Percentiles rank a stretch among this genome's conserved stretches.
These are phyloP conservation scores for Yamadazyma spencermartinsiae DNA, from an alignment of 1,139 yeast species.

Conservation along the genomic window DNA sequence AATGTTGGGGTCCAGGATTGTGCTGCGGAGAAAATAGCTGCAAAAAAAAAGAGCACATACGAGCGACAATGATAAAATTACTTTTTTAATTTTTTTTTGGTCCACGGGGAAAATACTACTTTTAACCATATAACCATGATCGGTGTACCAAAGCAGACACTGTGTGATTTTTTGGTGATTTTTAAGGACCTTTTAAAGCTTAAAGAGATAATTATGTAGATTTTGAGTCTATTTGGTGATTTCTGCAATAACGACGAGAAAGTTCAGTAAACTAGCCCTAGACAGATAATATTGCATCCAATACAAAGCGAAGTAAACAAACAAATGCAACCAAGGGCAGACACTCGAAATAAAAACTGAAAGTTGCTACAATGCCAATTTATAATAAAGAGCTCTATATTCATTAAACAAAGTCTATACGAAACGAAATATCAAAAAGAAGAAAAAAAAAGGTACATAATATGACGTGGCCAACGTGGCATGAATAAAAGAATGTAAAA, in stretches of 20 bases:
- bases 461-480: not conserved
- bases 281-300: not conserved
- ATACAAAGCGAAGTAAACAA: not conserved
- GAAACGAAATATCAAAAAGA: conserved; percentile 1
- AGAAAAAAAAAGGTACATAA: not conserved
- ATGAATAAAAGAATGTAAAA: not conserved
- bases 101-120: too few species aligned
- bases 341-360: too few species aligned
- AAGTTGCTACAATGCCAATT: not conserved
- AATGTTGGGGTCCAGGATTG: too few species aligned
- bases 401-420: conserved; percentile 1
- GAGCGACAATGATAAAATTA: not conserved
- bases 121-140: too few species aligned
- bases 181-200: not conserved
- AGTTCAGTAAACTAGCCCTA: not conserved
- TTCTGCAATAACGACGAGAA: not conserved
- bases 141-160: too few species aligned
- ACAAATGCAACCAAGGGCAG: too few species aligned
- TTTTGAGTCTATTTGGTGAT: not conserved
- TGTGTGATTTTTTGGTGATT: not conserved
- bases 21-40: conserved; percentile 1
- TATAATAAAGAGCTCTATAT: not conserved
- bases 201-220: not conserved
- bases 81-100: too few species aligned
- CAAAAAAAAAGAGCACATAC: not conserved